Conservation (phyloP, 2,329 filamentous ascomycete species). For the Ascochyta fabae region DNA sequence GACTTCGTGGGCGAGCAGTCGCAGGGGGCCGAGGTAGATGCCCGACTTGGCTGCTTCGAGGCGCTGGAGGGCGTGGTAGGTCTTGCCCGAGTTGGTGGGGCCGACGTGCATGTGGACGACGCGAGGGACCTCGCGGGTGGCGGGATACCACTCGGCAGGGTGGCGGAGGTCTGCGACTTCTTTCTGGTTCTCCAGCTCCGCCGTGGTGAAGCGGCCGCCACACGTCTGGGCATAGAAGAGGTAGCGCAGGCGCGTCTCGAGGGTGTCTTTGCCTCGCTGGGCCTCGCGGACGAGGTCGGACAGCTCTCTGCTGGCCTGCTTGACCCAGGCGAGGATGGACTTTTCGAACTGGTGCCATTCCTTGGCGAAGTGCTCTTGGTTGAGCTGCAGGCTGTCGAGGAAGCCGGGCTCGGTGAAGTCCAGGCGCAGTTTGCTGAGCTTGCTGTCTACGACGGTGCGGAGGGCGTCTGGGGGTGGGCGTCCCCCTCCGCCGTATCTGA, state of each 20-base stretch:
- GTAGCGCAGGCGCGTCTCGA: constrained; percentile 67
- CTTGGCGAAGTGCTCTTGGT: constrained; percentile 27
- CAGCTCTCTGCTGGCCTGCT: constrained; percentile 28
- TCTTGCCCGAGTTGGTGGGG: constrained; percentile 97
- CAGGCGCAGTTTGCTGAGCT: constrained; percentile 22
- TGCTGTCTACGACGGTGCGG: constrained; percentile 15
- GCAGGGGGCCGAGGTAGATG: constrained; percentile 88
- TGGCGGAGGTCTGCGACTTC: constrained; percentile 80
- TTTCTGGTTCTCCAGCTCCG: constrained; percentile 48
- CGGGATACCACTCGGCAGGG: constrained; percentile 91
- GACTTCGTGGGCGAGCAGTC: constrained; percentile 92
- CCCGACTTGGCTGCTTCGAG: constrained; percentile 78
- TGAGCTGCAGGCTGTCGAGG: constrained; percentile 39
- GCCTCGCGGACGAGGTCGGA: constrained; percentile 20
- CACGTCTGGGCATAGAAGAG: constrained; percentile 63
- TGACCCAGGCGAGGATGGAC: constrained; percentile 31
- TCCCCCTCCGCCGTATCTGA: neutral
- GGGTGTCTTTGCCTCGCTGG: constrained; percentile 17
- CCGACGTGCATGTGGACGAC: constrained; percentile 93
- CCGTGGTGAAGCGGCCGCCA: constrained; percentile 44
- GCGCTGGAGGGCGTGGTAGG: constrained; percentile 87
- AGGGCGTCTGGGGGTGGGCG: neutral
- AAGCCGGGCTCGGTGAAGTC: constrained; percentile 27
- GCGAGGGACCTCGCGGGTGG: constrained; percentile 78
- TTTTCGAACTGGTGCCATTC: constrained; percentile 38